Evolutionary conservation across 164 flowering plant species (phyloP).

Genomic region (Aristolochia californica): DNA sequence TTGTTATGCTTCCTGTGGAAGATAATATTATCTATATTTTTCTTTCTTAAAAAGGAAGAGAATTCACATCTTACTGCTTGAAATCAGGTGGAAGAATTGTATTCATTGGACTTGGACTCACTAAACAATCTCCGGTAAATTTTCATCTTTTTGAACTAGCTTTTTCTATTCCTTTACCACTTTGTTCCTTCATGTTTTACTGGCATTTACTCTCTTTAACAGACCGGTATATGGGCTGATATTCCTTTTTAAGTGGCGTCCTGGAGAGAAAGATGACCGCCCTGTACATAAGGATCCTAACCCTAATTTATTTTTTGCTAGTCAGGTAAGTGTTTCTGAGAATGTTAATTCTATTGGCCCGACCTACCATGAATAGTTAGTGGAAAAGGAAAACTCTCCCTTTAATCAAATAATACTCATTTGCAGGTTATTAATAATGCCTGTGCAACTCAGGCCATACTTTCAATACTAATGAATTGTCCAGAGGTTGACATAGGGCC

Average conservation of each 20-base stretch:
- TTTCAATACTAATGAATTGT: slow-evolving; percentile 85
- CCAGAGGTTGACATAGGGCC: slow-evolving; percentile 90
- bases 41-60: too few species aligned
- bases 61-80: slow-evolving; percentile 1
- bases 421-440: slow-evolving; percentile 96
- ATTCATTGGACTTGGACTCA: slow-evolving; percentile 83
- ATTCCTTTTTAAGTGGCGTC: slow-evolving; percentile 97
- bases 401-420: neutral
- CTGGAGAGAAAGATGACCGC: slow-evolving; percentile 92
- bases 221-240: slow-evolving; percentile 97
- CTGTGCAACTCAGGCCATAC: slow-evolving; percentile 98
- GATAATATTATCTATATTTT: neutral
- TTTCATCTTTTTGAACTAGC: neutral
- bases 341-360: neutral
- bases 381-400: too few species aligned
- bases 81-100: slow-evolving; percentile 87
- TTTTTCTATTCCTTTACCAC: slow-evolving; percentile 11
- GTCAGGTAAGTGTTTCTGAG: slow-evolving; percentile 52
- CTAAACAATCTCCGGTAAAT: slow-evolving; percentile 66
- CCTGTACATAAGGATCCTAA: slow-evolving; percentile 75
- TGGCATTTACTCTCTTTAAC: slow-evolving; percentile 1
- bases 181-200: neutral
- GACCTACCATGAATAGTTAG: too few species aligned
- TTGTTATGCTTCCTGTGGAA: neutral
- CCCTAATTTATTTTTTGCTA: slow-evolving; percentile 91